Percentiles rank a stretch among this genome's conserved stretches.
phyloP scores from a whole-genome alignment of 2,329 filamentous ascomycete genomes.

The Cryphonectria nitschkei region DNA sequence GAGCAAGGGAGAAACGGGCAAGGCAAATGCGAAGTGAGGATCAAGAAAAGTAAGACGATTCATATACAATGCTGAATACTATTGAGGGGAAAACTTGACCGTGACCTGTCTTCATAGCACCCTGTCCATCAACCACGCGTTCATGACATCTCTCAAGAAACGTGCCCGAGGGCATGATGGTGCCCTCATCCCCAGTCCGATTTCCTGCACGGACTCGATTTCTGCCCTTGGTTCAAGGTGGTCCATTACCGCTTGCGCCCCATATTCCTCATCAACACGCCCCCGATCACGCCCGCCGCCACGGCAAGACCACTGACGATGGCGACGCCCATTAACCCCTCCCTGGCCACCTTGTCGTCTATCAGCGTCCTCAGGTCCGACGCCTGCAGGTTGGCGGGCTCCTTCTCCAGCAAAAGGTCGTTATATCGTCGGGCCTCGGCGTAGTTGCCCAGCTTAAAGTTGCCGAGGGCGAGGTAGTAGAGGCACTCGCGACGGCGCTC shows the following conservation, averaged over 20 bases:
- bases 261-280: slow-evolving; percentile 78
- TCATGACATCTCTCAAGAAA: neutral
- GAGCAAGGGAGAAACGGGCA: neutral
- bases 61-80: slow-evolving; percentile 1
- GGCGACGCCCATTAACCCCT: slow-evolving; percentile 90
- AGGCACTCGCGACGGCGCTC: slow-evolving; percentile 96
- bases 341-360: slow-evolving; percentile 94
- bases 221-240: neutral
- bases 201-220: neutral
- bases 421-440: slow-evolving; percentile 94
- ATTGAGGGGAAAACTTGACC: slow-evolving; percentile 1
- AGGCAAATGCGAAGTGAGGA: neutral
- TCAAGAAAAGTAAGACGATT: neutral
- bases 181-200: neutral
- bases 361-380: slow-evolving; percentile 84
- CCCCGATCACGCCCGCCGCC: slow-evolving; percentile 89
- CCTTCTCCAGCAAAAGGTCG: slow-evolving; percentile 86
- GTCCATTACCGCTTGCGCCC: slow-evolving; percentile 59
- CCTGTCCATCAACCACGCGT: neutral
- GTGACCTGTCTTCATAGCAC: neutral
- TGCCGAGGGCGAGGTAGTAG: slow-evolving; percentile 95
- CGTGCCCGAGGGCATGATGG: neutral
- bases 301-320: slow-evolving; percentile 93
- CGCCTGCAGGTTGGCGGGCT: slow-evolving; percentile 89
- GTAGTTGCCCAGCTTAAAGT: slow-evolving; percentile 98